Evolutionary conservation across 164 flowering plant species (phyloP).

Genomic region (Macadamia tetraphylla): DNA sequence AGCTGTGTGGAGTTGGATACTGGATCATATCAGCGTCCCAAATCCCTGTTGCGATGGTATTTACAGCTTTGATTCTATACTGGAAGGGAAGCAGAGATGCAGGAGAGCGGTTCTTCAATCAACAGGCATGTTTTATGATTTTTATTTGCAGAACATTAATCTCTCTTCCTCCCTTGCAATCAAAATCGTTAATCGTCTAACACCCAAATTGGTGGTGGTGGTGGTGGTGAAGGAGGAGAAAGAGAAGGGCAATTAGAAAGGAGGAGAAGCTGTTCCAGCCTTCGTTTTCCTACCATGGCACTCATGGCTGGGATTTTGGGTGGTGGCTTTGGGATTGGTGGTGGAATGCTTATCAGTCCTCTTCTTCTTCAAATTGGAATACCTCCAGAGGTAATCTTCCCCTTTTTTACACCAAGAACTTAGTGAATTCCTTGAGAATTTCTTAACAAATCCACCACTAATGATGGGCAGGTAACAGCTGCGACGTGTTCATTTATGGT

Average conservation of each 20-base stretch:
- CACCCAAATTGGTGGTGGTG: constrained; percentile 17
- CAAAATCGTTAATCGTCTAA: not conserved
- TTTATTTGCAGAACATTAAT: too few relatives aligned
- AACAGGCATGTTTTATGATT: constrained; percentile 22
- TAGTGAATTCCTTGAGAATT: too few relatives aligned
- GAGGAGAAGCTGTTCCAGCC: constrained; percentile 5
- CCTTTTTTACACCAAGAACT: too few relatives aligned
- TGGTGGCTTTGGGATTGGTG: constrained; percentile 73
- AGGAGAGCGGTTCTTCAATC: constrained; percentile 9
- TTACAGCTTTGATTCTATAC: constrained; percentile 37
- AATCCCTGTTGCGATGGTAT: constrained; percentile 51
- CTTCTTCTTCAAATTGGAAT: constrained; percentile 69
- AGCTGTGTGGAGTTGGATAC: constrained; percentile 53
- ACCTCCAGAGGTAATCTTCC: constrained; percentile 46
- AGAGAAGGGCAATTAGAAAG: not conserved
- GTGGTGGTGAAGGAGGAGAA: constrained; percentile 13
- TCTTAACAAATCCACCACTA: too few relatives aligned
- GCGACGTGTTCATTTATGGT: constrained; percentile 77
- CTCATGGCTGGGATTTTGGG: constrained; percentile 58
- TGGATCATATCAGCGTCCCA: constrained; percentile 54
- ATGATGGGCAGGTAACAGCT: constrained; percentile 47
- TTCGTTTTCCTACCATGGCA: constrained; percentile 55
- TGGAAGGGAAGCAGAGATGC: constrained; percentile 5
- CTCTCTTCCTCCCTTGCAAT: too few relatives aligned
- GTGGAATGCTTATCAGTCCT: constrained; percentile 80